Base-by-base conservation (phyloP, 2,329 filamentous ascomycete genomes). In the Incumbomyces lentus region DNA sequence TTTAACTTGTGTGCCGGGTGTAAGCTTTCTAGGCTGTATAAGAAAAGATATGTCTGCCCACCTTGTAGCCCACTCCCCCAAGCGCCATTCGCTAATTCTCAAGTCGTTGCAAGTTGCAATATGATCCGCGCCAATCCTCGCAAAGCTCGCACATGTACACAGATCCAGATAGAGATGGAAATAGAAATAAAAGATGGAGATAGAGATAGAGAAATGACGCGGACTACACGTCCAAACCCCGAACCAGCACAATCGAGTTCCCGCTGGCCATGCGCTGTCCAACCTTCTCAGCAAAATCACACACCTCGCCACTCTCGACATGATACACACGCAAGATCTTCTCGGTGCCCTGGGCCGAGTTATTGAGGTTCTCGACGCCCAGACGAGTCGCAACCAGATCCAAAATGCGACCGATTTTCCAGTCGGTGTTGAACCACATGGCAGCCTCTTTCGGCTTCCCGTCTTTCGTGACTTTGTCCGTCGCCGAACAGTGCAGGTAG, bases 401-500 rank as follows among this genome's bases (percentile, higher is more conserved):
- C 32, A 71, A 55, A 38, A 71, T 61, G 40, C 87, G 71, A 0
- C 92, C 92, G 1, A 96, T 77, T n/a, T 84, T 90, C 87, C 87
- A 96, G 49, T 94, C 85, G 56, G 76, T 75, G 50, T 77, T 82
- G 62, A 84, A 93, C 63, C 81, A 93, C 64, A 90, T 88, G 50
- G 84, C 79, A 6, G 84, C 85, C 59, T 79, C 84, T 3, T 89
- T 88, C 36, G 85, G 80, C 64, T 94, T 94, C 6, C 84, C 79
- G 44, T 80, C 84, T 1, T 88, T 82, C 0, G 87, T 93, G 58
- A 86, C 85, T 4, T 51, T 49, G 8, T 86, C 85, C 59, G 89
- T 87, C 0, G 90, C 92, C 62, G 96, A 90, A 14, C 95, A 86
- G 60, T 85, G 82, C 1, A 98, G 61, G 61, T 96, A 96, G 1